Percentiles rank a stretch among this genome's conserved stretches.
phyloP scores from a whole-genome alignment of 768 basidiomycete genomes.

The Termitomyces sp. region DNA sequence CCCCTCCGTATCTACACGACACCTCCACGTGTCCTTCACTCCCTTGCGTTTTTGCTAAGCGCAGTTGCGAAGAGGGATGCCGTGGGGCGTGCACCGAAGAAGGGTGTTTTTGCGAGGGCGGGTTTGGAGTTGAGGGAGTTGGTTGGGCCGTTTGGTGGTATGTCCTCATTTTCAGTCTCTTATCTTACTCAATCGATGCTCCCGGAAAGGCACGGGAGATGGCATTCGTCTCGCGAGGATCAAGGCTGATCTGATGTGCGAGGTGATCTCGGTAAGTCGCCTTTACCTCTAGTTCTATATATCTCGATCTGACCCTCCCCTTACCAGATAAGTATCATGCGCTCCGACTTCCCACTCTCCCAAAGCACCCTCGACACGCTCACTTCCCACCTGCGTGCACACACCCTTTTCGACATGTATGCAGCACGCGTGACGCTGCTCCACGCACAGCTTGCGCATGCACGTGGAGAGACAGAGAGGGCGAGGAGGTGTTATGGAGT shows the following conservation, averaged over 20 bases:
- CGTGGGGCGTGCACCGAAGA: constrained; percentile 68
- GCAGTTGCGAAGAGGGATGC: constrained; percentile 66
- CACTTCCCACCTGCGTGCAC: constrained; percentile 58
- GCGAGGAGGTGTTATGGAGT: constrained; percentile 61
- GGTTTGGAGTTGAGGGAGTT: constrained; percentile 47
- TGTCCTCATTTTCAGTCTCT: constrained; percentile 9
- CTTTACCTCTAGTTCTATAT: background rate
- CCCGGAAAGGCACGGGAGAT: background rate
- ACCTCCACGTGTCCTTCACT: constrained; percentile 60
- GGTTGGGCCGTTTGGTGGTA: constrained; percentile 18
- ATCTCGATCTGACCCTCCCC: too few relatives aligned
- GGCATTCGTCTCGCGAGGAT: constrained; percentile 38
- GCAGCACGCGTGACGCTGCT: constrained; percentile 61
- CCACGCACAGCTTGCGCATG: constrained; percentile 72
- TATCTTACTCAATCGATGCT: background rate
- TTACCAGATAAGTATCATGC: constrained; percentile 54
- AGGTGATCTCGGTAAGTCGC: constrained; percentile 54
- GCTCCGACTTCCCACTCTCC: constrained; percentile 63
- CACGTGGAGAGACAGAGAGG: constrained; percentile 43
- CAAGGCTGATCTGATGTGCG: constrained; percentile 67
- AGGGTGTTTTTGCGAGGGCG: constrained; percentile 63
- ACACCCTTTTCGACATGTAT: constrained; percentile 50
- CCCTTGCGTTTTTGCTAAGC: constrained; percentile 64
- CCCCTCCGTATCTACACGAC: constrained; percentile 51
- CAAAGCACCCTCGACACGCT: constrained; percentile 45